These are phyloP conservation scores for Neurospora sp. DNA, from an alignment of 495 filamentous ascomycete genomes.

Conservation along the genomic window DNA sequence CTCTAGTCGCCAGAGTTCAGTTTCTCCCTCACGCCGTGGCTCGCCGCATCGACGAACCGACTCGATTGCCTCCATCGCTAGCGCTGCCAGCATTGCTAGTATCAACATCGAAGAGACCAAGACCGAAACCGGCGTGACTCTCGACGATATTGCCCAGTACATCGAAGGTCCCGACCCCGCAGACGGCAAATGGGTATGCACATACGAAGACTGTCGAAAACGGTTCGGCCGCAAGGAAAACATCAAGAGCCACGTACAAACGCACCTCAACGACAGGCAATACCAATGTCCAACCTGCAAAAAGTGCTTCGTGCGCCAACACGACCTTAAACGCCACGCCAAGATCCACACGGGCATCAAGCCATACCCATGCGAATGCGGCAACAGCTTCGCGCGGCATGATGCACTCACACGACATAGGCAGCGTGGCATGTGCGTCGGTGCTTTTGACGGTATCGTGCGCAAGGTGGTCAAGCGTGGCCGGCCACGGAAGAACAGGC, in stretches of 20 bases:
- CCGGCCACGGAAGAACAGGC: conserved; percentile 36
- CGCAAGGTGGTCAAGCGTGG: conserved; percentile 46
- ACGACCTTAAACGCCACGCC: conserved; percentile 91
- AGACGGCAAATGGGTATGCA: conserved; percentile 77
- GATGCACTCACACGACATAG: conserved; percentile 91
- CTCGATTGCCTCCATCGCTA: conserved; percentile 36
- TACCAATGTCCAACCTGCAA: conserved; percentile 80
- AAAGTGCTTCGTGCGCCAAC: conserved; percentile 92
- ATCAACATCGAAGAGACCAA: conserved; percentile 47
- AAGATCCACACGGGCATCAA: conserved; percentile 94
- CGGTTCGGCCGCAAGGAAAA: conserved; percentile 91
- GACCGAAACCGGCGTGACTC: conserved; percentile 64
- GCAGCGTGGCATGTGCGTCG: conserved; percentile 89
- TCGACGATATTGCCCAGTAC: conserved; percentile 75
- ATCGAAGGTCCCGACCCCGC: conserved; percentile 69
- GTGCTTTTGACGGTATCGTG: conserved; percentile 75
- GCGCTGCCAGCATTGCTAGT: conserved; percentile 43
- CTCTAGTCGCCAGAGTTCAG: not conserved
- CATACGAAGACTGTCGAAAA: conserved; percentile 70
- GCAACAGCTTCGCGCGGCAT: conserved; percentile 82
- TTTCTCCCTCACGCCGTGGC: conserved; percentile 18
- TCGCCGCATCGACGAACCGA: conserved; percentile 38
- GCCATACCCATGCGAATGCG: conserved; percentile 83
- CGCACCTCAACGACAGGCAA: conserved; percentile 89
- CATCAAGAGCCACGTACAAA: conserved; percentile 95